Conservation (phyloP, 176 grass and related monocot genomes). For the Oropetium thomaeum region DNA sequence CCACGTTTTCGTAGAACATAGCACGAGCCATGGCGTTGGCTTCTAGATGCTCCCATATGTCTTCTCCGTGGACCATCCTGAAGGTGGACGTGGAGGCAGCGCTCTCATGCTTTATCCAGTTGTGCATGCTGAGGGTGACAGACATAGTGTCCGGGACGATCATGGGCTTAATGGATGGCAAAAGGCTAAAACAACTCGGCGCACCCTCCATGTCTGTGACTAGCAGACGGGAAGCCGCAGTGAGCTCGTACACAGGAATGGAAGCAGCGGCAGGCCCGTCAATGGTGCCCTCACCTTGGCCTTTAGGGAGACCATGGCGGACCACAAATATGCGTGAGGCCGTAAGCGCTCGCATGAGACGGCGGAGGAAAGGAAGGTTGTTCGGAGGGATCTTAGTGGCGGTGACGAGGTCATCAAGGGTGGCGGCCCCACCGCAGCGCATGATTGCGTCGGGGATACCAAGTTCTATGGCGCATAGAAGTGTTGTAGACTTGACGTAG, state of each 20-base stretch:
- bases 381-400: background rate
- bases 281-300: too few relatives aligned
- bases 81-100: background rate
- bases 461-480: background rate
- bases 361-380: background rate
- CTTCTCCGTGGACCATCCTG: background rate
- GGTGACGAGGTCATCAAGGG: background rate
- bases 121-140: background rate
- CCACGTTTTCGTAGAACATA: background rate
- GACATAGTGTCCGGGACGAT: background rate
- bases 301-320: background rate
- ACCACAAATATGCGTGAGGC: background rate
- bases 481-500: conserved; percentile 2
- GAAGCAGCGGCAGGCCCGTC: too few relatives aligned
- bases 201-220: background rate
- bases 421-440: background rate
- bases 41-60: background rate
- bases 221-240: too few relatives aligned
- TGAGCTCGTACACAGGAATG: too few relatives aligned
- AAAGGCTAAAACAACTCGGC: background rate
- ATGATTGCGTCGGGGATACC: background rate
- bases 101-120: background rate
- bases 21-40: background rate
- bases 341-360: background rate
- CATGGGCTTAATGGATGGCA: background rate